Evolutionary conservation across 2,329 filamentous ascomycete genomes (phyloP).

Genomic region (Fulvia fulva): DNA sequence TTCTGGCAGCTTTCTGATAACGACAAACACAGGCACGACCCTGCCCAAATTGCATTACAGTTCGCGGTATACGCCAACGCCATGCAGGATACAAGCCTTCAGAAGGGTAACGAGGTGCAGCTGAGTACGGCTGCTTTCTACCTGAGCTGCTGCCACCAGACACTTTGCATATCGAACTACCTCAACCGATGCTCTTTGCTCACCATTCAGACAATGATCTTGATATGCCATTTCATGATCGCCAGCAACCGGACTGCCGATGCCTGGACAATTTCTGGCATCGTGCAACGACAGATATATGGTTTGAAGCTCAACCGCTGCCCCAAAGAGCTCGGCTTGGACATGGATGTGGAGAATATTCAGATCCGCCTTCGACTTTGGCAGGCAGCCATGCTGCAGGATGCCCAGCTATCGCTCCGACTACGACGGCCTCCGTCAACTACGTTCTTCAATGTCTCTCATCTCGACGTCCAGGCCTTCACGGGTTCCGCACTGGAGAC

Average conservation of each 20-base stretch:
- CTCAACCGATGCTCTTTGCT: conserved; percentile 67
- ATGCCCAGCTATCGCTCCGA: conserved; percentile 66
- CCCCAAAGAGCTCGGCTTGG: conserved; percentile 65
- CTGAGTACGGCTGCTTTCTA: conserved; percentile 67
- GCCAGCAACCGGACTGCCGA: conserved; percentile 80
- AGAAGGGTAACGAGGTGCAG: conserved; percentile 61
- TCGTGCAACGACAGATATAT: conserved; percentile 71
- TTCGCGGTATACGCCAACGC: conserved; percentile 1
- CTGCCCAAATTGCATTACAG: background rate
- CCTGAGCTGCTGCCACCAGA: conserved; percentile 70
- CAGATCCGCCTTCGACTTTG: conserved; percentile 73
- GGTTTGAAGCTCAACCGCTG: conserved; percentile 76
- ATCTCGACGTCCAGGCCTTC: background rate
- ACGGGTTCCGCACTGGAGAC: background rate
- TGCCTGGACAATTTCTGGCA: conserved; percentile 75
- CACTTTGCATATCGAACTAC: conserved; percentile 69
- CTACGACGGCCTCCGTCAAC: conserved; percentile 31
- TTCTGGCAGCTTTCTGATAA: background rate
- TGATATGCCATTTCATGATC: conserved; percentile 76
- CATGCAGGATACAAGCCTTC: background rate
- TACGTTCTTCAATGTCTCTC: conserved; percentile 52
- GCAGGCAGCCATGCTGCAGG: conserved; percentile 75
- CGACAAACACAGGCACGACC: background rate
- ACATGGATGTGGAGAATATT: conserved; percentile 60
- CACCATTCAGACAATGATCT: conserved; percentile 73